Conservation (phyloP, 169 alveolate species). For the Plasmodium fragile region DNA sequence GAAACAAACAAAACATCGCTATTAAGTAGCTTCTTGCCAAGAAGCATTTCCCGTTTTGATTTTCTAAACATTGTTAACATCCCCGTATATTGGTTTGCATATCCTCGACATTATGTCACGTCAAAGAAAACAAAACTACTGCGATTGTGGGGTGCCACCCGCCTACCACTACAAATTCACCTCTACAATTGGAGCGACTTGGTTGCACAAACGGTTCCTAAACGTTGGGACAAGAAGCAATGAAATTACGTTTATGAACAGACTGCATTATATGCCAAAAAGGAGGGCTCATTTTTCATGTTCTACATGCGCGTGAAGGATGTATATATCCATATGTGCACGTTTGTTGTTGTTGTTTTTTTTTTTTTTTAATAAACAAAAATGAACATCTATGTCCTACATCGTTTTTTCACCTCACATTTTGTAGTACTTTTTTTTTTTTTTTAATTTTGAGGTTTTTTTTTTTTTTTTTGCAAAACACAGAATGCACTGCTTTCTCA, state of each 20-base stretch:
- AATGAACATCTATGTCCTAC: background rate
- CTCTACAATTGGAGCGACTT: background rate
- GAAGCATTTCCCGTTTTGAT: background rate
- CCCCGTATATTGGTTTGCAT: background rate
- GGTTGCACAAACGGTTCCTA: background rate
- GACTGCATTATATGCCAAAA: background rate
- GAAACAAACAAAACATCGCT: background rate
- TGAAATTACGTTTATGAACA: background rate
- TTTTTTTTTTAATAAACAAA: slow-evolving; percentile 9
- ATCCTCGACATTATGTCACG: background rate
- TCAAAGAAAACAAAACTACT: background rate
- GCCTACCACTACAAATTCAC: background rate
- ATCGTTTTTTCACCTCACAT: background rate
- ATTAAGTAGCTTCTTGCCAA: background rate
- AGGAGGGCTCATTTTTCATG: background rate
- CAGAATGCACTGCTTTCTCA: background rate
- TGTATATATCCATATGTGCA: background rate
- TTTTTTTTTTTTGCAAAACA: slow-evolving; percentile 6
- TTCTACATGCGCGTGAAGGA: background rate
- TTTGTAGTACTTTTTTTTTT: slow-evolving; percentile 14
- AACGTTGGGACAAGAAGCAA: background rate
- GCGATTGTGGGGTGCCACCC: background rate
- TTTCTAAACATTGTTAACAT: background rate
- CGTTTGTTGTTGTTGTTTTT: slow-evolving; percentile 17
- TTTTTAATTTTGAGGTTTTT: background rate